Conservation (phyloP, 208 protist genomes). For the Leptomonas seymouri region DNA sequence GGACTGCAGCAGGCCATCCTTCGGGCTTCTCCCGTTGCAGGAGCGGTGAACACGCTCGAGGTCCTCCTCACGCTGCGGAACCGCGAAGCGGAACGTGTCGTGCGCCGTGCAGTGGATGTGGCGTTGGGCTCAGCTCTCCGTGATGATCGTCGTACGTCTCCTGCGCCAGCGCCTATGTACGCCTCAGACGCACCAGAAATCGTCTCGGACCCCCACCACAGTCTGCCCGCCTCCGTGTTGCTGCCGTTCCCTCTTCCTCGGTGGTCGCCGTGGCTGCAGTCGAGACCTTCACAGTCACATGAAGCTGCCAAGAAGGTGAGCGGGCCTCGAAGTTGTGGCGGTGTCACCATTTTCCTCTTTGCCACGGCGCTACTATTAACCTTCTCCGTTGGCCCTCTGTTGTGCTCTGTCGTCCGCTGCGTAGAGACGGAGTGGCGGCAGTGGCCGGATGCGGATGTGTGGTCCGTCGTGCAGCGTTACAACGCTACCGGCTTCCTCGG, state of each 20-base stretch:
- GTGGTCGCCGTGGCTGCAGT: not conserved
- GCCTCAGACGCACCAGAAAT: not conserved
- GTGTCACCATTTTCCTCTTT: not conserved
- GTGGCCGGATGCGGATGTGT: not conserved
- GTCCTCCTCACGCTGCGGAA: constrained; percentile 8
- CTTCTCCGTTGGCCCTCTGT: not conserved
- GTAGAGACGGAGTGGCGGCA: constrained; percentile 7
- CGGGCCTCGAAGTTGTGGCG: not conserved
- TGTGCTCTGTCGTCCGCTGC: constrained; percentile 5
- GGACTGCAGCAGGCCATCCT: constrained; percentile 6
- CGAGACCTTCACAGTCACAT: no score
- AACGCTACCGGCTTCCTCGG: not conserved
- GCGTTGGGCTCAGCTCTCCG: not conserved
- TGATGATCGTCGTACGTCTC: not conserved
- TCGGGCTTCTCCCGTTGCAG: not conserved
- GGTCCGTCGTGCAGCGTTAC: no score
- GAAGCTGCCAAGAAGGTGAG: no score
- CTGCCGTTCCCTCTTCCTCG: constrained; percentile 13
- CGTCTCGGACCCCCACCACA: not conserved
- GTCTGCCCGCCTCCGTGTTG: constrained; percentile 3
- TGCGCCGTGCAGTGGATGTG: not conserved
- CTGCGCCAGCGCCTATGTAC: not conserved
- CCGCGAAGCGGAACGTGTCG: constrained; percentile 2
- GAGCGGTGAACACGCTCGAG: constrained; percentile 2
- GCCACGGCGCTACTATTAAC: not conserved